These are phyloP conservation scores for Escallonia herrerae DNA, from an alignment of 129 eudicot species.

Conservation along the genomic window DNA sequence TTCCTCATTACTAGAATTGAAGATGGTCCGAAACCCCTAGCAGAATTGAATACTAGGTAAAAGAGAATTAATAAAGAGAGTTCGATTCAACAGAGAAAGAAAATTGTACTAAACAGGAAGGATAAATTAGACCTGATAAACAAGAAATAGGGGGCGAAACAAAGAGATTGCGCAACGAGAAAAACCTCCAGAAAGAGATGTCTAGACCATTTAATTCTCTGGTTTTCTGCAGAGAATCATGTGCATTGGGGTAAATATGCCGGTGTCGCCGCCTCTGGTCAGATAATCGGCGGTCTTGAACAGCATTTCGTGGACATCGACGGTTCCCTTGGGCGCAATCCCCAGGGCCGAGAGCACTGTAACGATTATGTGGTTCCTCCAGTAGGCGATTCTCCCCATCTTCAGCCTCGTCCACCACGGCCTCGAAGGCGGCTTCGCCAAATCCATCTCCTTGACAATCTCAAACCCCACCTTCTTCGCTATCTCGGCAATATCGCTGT, in stretches of 20 bases:
- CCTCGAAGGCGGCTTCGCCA: constrained; percentile 69
- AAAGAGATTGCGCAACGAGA: constrained; percentile 12
- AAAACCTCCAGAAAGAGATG: constrained; percentile 20
- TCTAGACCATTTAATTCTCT: background rate
- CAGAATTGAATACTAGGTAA: background rate
- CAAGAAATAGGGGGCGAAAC: constrained; percentile 1
- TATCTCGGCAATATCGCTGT: constrained; percentile 48
- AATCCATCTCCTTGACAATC: constrained; percentile 67
- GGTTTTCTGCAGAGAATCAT: constrained; percentile 92
- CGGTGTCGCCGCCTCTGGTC: constrained; percentile 70
- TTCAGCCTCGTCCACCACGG: constrained; percentile 97
- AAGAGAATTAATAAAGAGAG: background rate
- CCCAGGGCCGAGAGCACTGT: constrained; percentile 56
- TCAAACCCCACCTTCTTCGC: constrained; percentile 89
- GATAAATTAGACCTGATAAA: background rate
- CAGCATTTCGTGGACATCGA: constrained; percentile 94
- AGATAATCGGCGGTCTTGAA: constrained; percentile 78
- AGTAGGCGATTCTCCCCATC: constrained; percentile 89
- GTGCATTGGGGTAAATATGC: constrained; percentile 87
- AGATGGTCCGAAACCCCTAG: constrained; percentile 2
- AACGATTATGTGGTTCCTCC: constrained; percentile 85
- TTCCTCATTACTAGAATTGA: background rate
- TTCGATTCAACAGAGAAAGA: background rate
- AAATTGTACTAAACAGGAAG: background rate
- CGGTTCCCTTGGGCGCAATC: constrained; percentile 81